Evolutionary conservation across 176 grass and related monocot species (phyloP).

Genomic region (Carex kokanica): DNA sequence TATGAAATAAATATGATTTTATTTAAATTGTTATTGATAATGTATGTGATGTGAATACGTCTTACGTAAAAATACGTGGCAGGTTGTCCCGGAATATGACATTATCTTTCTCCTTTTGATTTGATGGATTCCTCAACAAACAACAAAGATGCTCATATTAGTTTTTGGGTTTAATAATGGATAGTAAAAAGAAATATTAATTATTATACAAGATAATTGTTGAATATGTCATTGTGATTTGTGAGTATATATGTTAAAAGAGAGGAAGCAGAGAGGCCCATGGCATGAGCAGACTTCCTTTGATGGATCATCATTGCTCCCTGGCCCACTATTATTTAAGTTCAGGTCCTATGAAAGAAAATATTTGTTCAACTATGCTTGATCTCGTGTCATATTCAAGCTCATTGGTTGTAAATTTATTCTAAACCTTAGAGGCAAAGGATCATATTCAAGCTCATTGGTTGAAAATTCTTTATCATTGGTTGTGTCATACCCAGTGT

Average conservation of each 20-base stretch:
- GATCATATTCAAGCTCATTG: too few relatives aligned
- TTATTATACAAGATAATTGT: not conserved
- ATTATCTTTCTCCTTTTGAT: constrained; percentile 25
- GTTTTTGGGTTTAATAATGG: too few relatives aligned
- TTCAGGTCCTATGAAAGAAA: not conserved
- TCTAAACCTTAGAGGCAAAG: too few relatives aligned
- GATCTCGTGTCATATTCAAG: not conserved
- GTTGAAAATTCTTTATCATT: too few relatives aligned
- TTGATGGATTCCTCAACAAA: constrained; percentile 83
- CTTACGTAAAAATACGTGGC: too few relatives aligned
- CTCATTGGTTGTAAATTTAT: too few relatives aligned
- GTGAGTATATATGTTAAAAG: not conserved
- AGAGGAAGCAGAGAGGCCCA: not conserved
- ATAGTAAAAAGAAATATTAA: not conserved
- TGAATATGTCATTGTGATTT: not conserved
- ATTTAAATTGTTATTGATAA: too few relatives aligned
- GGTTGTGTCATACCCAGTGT: too few relatives aligned
- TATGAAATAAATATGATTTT: too few relatives aligned
- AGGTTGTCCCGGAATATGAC: too few relatives aligned
- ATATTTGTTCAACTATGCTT: not conserved
- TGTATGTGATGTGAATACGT: too few relatives aligned
- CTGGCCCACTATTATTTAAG: not conserved
- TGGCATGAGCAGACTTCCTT: not conserved
- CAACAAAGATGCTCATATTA: constrained; percentile 25
- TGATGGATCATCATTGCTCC: not conserved